Percentiles rank a stretch among this genome's conserved stretches.
These are phyloP conservation scores for Ceratocystis papillata DNA, from an alignment of 2,329 filamentous ascomycete genomes.

Conservation along the genomic window DNA sequence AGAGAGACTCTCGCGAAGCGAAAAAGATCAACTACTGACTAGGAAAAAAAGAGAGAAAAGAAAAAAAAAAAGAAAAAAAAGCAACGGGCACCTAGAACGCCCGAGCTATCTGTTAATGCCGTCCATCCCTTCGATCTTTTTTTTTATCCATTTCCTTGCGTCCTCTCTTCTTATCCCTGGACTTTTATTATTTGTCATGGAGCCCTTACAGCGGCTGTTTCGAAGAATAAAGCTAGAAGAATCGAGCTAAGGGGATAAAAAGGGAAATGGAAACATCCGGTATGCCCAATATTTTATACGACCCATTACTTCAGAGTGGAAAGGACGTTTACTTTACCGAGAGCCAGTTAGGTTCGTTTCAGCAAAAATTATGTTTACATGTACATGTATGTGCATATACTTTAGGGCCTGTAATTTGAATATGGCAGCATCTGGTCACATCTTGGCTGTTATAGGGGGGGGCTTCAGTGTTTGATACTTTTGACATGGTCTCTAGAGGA, in stretches of 20 bases:
- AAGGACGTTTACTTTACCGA: background rate
- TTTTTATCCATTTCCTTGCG: background rate
- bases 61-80: background rate
- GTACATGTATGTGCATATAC: background rate
- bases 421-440: too few relatives aligned
- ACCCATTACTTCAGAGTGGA: background rate
- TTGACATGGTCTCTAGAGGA: too few relatives aligned
- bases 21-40: too few relatives aligned
- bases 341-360: background rate
- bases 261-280: too few relatives aligned
- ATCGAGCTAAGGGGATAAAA: background rate
- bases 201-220: conserved; percentile 1
- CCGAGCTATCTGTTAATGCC: background rate
- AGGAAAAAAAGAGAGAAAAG: background rate
- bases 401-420: background rate
- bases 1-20: too few relatives aligned
- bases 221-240: conserved; percentile 10
- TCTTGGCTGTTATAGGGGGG: too few relatives aligned
- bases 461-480: too few relatives aligned
- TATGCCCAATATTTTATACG: background rate
- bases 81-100: conserved; percentile 2
- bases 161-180: background rate
- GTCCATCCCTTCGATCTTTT: background rate
- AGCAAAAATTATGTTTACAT: background rate
- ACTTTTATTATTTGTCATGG: background rate